Conservation (phyloP, 1,284 basidiomycete species). For the Ceratobasidium sp. region DNA sequence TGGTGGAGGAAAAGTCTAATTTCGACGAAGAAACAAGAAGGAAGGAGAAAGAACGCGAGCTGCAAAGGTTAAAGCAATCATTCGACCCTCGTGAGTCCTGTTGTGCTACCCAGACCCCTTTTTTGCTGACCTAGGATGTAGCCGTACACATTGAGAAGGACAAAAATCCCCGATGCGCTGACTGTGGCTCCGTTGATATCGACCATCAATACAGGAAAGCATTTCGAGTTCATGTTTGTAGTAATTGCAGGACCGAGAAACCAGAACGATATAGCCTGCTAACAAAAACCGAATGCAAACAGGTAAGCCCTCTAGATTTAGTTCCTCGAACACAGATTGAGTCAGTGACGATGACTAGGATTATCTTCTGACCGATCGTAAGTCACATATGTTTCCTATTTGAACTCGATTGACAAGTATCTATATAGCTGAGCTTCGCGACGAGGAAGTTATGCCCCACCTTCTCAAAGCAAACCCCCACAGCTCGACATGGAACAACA, state of each 20-base stretch:
- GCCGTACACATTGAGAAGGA: slow-evolving; percentile 73
- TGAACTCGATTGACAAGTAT: background rate
- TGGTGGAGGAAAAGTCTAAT: slow-evolving; percentile 82
- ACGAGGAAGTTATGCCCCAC: slow-evolving; percentile 92
- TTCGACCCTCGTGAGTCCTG: slow-evolving; percentile 71
- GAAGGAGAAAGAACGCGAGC: slow-evolving; percentile 81
- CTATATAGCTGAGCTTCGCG: slow-evolving; percentile 85
- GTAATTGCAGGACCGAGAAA: slow-evolving; percentile 85
- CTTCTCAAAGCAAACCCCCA: slow-evolving; percentile 96
- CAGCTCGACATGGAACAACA: slow-evolving; percentile 95
- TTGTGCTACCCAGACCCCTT: background rate
- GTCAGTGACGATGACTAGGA: slow-evolving; percentile 65
- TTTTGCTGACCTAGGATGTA: slow-evolving; percentile 53
- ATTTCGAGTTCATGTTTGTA: slow-evolving; percentile 87
- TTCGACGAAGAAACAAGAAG: slow-evolving; percentile 70
- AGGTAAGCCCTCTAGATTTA: slow-evolving; percentile 62
- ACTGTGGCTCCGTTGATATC: slow-evolving; percentile 86
- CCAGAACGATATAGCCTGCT: slow-evolving; percentile 94
- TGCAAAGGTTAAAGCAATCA: slow-evolving; percentile 72
- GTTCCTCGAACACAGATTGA: background rate
- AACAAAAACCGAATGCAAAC: slow-evolving; percentile 99
- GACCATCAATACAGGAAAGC: slow-evolving; percentile 83
- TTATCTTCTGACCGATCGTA: slow-evolving; percentile 89
- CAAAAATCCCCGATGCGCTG: slow-evolving; percentile 82
- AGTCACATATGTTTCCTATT: slow-evolving; percentile 48